These are phyloP conservation scores for Penicillium sp. DNA, from an alignment of 2,329 filamentous ascomycete genomes.

Conservation along the genomic window DNA sequence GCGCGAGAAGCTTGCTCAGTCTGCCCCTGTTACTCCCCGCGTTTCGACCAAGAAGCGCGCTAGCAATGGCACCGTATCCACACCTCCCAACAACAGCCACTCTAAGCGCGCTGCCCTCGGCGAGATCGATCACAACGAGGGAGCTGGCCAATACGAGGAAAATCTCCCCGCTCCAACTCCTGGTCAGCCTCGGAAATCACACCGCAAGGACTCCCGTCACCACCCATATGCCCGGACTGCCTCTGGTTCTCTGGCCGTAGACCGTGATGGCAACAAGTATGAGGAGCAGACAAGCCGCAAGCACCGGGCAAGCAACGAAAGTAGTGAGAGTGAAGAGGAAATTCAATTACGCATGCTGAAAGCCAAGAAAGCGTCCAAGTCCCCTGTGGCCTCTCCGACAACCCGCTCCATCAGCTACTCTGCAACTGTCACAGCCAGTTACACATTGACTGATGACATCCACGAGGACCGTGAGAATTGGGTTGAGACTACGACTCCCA, in stretches of 20 bases:
- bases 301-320: constrained; percentile 59
- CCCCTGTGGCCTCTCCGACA: constrained; percentile 61
- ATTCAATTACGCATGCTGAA: constrained; percentile 69
- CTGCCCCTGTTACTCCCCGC: constrained; percentile 55
- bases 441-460: constrained; percentile 60
- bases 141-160: constrained; percentile 61
- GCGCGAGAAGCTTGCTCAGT: constrained; percentile 75
- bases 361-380: constrained; percentile 64
- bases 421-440: constrained; percentile 68
- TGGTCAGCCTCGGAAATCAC: constrained; percentile 88
- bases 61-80: constrained; percentile 70
- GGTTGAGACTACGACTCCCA: constrained; percentile 44
- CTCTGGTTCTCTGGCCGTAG: constrained; percentile 43
- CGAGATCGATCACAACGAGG: constrained; percentile 82
- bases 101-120: constrained; percentile 82
- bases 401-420: constrained; percentile 71
- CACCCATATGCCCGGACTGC: constrained; percentile 66
- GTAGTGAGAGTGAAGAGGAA: constrained; percentile 75
- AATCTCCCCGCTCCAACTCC: constrained; percentile 93
- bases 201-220: constrained; percentile 70
- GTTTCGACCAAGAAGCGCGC: constrained; percentile 63
- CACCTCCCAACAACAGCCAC: constrained; percentile 75
- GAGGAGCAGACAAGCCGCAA: constrained; percentile 45
- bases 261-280: constrained; percentile 29
- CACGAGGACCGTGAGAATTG: constrained; percentile 68